Evolutionary conservation across 2,329 filamentous ascomycete species (phyloP).

Genomic region (Trichophyton simii): DNA sequence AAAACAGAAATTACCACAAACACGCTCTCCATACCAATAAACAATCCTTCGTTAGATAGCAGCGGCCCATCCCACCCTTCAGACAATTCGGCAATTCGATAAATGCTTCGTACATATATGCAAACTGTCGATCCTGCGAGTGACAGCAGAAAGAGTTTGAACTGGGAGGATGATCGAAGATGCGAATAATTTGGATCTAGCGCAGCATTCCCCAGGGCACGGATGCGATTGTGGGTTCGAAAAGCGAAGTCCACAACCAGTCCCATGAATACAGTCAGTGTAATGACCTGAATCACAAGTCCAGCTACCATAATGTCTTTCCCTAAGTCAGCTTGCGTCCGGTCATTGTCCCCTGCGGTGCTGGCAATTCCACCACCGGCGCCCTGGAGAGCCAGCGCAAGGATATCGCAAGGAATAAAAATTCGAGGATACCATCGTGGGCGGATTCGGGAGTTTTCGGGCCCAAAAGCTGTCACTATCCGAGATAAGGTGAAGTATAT

Average conservation of each 20-base stretch:
- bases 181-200: constrained; percentile 9
- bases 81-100: constrained; percentile 53
- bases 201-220: background rate
- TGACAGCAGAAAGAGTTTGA: constrained; percentile 23
- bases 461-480: constrained; percentile 27
- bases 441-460: constrained; percentile 22
- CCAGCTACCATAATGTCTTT: constrained; percentile 32
- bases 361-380: constrained; percentile 46
- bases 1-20: constrained; percentile 14
- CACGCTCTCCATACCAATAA: constrained; percentile 46
- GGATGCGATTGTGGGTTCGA: constrained; percentile 7
- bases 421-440: constrained; percentile 25
- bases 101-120: constrained; percentile 53
- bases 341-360: constrained; percentile 20
- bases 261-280: constrained; percentile 24
- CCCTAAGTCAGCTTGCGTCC: constrained; percentile 16
- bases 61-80: constrained; percentile 50
- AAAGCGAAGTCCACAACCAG: constrained; percentile 23
- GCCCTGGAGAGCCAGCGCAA: constrained; percentile 50
- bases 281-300: constrained; percentile 31
- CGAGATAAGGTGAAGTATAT: constrained; percentile 49
- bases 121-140: constrained; percentile 44
- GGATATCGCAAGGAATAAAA: constrained; percentile 52
- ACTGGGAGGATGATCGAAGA: constrained; percentile 22
- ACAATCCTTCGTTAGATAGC: constrained; percentile 43